A percentile compares a stretch with the other conserved stretches of the same genome.
These are phyloP conservation scores for Tilletia horrida DNA, from an alignment of 1,284 basidiomycete species.

Conservation along the genomic window DNA sequence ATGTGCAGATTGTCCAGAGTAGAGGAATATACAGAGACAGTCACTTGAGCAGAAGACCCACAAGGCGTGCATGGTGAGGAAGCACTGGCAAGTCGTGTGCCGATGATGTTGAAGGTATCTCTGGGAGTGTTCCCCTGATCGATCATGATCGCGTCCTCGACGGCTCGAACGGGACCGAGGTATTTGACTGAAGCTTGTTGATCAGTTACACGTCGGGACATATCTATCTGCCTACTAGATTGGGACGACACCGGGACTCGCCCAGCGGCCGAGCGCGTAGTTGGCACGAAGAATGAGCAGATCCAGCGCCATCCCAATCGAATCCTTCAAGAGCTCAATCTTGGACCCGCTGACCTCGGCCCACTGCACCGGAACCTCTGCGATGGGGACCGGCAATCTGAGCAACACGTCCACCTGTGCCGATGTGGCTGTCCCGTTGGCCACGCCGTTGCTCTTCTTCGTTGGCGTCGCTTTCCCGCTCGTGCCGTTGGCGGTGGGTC, in stretches of 20 bases:
- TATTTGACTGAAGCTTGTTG: too few species aligned
- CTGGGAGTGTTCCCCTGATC: too few species aligned
- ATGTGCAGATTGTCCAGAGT: too few species aligned
- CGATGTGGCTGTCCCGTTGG: background rate
- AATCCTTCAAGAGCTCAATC: slow-evolving; percentile 76
- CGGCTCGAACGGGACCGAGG: too few species aligned
- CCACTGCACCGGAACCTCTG: slow-evolving; percentile 84
- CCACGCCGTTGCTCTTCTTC: slow-evolving; percentile 10
- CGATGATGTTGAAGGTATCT: too few species aligned
- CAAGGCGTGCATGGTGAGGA: background rate
- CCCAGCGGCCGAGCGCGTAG: slow-evolving; percentile 67
- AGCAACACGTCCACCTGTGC: slow-evolving; percentile 55
- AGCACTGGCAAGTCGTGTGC: too few species aligned
- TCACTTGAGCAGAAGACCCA: background rate
- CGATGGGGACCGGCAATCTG: slow-evolving; percentile 66
- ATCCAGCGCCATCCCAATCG: slow-evolving; percentile 81
- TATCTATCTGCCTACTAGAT: too few species aligned
- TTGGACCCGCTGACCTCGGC: slow-evolving; percentile 88
- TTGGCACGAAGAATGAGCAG: slow-evolving; percentile 78
- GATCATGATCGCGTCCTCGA: too few species aligned
- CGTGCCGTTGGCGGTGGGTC: background rate
- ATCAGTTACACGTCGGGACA: too few species aligned
- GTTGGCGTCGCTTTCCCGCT: background rate
- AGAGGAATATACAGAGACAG: background rate
- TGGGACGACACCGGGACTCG: slow-evolving; percentile 31